These are phyloP conservation scores for Apiotrichum gamsii DNA, from an alignment of 1,284 basidiomycete species.

Conservation along the genomic window DNA sequence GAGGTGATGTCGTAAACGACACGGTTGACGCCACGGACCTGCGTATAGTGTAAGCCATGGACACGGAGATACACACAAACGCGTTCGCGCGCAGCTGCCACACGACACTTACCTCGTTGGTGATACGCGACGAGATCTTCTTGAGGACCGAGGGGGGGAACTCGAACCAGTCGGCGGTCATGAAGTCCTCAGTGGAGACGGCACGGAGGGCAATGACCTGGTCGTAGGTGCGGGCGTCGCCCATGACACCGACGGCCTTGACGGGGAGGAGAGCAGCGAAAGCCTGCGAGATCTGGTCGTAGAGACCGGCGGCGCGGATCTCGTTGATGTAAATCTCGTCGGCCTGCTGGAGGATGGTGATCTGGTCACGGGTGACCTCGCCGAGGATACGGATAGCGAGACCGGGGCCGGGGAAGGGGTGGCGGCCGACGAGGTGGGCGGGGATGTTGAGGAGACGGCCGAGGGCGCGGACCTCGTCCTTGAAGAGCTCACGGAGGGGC, in stretches of 20 bases:
- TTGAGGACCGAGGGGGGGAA: slow-evolving; percentile 90
- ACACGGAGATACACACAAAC: background rate
- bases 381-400: slow-evolving; percentile 98
- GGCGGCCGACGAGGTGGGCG: slow-evolving; percentile 84
- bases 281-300: slow-evolving; percentile 92
- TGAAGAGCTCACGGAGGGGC: slow-evolving; percentile 95
- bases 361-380: slow-evolving; percentile 86
- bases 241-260: slow-evolving; percentile 95
- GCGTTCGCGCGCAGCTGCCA: too few relatives aligned
- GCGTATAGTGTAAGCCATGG: background rate
- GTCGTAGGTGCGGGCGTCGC: slow-evolving; percentile 94
- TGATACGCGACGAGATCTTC: slow-evolving; percentile 92
- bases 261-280: slow-evolving; percentile 97
- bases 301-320: slow-evolving; percentile 84
- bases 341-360: slow-evolving; percentile 87
- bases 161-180: slow-evolving; percentile 96
- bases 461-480: slow-evolving; percentile 94
- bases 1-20: slow-evolving; percentile 95
- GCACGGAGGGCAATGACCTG: slow-evolving; percentile 84
- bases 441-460: slow-evolving; percentile 89
- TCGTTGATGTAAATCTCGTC: slow-evolving; percentile 98
- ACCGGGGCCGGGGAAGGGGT: slow-evolving; percentile 99
- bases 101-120: slow-evolving; percentile 73
- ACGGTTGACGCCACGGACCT: slow-evolving; percentile 71
- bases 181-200: slow-evolving; percentile 90